These are phyloP conservation scores for Boletus pseudo-olivaceus DNA, from an alignment of 768 basidiomycete genomes.

Conservation along the genomic window DNA sequence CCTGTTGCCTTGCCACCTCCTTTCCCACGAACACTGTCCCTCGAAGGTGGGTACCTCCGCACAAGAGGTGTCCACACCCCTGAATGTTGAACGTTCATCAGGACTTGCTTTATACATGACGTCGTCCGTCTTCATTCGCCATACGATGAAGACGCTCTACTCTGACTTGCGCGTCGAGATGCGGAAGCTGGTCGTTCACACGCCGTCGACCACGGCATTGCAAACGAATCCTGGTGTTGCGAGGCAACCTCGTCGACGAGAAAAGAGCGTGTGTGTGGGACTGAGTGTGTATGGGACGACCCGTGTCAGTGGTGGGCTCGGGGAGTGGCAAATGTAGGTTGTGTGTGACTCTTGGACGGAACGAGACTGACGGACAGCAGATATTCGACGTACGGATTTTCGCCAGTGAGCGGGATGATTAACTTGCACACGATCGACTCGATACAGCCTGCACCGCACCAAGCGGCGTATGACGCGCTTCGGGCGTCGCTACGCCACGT, in stretches of 20 bases:
- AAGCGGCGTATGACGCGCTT: constrained; percentile 64
- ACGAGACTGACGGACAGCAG: constrained; percentile 33
- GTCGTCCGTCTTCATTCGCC: constrained; percentile 65
- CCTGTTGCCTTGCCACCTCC: constrained; percentile 63
- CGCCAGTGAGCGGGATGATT: constrained; percentile 62
- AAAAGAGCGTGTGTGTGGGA: constrained; percentile 57
- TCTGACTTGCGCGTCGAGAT: constrained; percentile 59
- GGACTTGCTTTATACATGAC: constrained; percentile 72
- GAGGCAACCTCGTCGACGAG: constrained; percentile 30
- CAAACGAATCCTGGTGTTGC: neutral
- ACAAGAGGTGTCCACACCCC: neutral
- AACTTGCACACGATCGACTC: constrained; percentile 63
- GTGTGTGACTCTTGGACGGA: neutral
- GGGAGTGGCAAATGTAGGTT: constrained; percentile 74
- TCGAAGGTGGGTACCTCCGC: constrained; percentile 54
- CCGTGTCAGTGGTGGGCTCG: constrained; percentile 57
- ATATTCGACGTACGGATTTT: constrained; percentile 71
- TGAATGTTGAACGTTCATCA: constrained; percentile 28
- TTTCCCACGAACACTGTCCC: constrained; percentile 62
- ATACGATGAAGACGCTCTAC: constrained; percentile 74
- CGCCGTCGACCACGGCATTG: neutral
- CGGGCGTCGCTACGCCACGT: constrained; percentile 30
- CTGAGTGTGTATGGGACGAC: constrained; percentile 54
- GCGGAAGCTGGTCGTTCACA: constrained; percentile 41
- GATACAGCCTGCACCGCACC: constrained; percentile 76